These are phyloP conservation scores for Rhizopus arrhizus DNA, from an alignment of 371 early-diverging fungal genomes.

Conservation along the genomic window DNA sequence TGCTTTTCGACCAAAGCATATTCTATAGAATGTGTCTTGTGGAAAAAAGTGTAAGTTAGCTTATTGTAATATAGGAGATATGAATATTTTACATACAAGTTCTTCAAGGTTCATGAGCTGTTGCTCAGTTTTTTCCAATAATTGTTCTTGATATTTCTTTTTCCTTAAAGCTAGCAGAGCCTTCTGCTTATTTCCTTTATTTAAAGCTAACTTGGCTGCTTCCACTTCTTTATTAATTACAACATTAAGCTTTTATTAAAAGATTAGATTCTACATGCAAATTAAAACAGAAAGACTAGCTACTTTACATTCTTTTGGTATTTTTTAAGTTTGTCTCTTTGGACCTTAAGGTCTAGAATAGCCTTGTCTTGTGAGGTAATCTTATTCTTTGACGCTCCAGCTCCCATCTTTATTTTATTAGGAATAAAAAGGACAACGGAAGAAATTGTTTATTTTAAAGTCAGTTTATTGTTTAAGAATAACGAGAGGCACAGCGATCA, in stretches of 20 bases:
- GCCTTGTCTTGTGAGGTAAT: slow-evolving; percentile 89
- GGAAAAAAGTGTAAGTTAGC: background rate
- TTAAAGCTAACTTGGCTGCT: slow-evolving; percentile 65
- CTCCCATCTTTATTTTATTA: slow-evolving; percentile 50
- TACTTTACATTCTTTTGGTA: slow-evolving; percentile 82
- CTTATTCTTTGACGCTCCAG: slow-evolving; percentile 50
- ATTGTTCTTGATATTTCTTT: slow-evolving; percentile 92
- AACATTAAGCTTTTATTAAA: slow-evolving; percentile 56
- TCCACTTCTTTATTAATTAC: slow-evolving; percentile 68
- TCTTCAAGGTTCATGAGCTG: slow-evolving; percentile 90
- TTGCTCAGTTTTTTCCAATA: slow-evolving; percentile 79
- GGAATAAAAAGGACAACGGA: background rate
- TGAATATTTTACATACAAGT: slow-evolving; percentile 55
- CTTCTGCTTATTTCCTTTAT: slow-evolving; percentile 73
- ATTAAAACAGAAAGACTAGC: background rate
- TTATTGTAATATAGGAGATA: background rate
- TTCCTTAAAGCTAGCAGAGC: slow-evolving; percentile 90
- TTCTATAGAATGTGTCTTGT: slow-evolving; percentile 83
- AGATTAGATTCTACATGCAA: background rate
- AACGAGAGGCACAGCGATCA: slow-evolving; percentile 65
- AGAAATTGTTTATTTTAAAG: background rate
- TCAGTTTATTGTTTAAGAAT: slow-evolving; percentile 8
- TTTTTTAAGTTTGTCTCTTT: slow-evolving; percentile 88
- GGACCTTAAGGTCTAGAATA: slow-evolving; percentile 92
- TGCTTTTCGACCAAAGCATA: slow-evolving; percentile 90